Conservation (phyloP, 2,329 filamentous ascomycete species). For the Botrytis aclada region DNA sequence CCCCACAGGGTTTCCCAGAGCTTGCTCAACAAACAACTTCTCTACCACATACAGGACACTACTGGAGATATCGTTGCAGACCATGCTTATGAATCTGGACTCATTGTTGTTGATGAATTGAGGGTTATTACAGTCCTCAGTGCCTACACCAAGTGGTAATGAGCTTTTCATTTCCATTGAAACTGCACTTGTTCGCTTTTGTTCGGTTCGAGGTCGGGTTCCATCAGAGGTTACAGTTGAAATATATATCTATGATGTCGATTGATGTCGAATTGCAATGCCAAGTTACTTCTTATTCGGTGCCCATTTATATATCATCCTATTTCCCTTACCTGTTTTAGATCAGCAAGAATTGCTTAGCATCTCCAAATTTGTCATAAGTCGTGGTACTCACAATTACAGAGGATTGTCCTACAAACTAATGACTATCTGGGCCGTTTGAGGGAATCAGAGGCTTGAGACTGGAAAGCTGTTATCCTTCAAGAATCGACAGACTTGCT, state of each 20-base stretch:
- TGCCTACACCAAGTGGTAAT: background rate
- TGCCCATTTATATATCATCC: too few species aligned
- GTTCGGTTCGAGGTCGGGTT: background rate
- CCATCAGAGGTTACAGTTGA: too few species aligned
- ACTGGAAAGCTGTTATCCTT: too few species aligned
- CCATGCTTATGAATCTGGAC: accelerated
- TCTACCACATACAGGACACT: background rate
- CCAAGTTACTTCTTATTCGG: too few species aligned
- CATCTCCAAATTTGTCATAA: background rate
- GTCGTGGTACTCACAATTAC: background rate
- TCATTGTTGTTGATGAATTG: background rate
- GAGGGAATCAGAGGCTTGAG: too few species aligned
- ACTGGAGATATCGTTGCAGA: too few species aligned
- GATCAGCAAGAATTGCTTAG: background rate
- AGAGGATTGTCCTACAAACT: background rate
- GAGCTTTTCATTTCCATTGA: background rate
- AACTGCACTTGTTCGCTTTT: background rate
- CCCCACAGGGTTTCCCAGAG: too few species aligned
- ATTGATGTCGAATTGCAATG: too few species aligned
- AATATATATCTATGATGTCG: too few species aligned
- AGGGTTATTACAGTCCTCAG: too few species aligned
- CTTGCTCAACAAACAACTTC: background rate
- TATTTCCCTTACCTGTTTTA: accelerated
- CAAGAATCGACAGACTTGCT: too few species aligned
- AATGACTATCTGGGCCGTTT: background rate